phyloP scores from a whole-genome alignment of 805 yeast species.

The Cyberlindnera meyerae region DNA sequence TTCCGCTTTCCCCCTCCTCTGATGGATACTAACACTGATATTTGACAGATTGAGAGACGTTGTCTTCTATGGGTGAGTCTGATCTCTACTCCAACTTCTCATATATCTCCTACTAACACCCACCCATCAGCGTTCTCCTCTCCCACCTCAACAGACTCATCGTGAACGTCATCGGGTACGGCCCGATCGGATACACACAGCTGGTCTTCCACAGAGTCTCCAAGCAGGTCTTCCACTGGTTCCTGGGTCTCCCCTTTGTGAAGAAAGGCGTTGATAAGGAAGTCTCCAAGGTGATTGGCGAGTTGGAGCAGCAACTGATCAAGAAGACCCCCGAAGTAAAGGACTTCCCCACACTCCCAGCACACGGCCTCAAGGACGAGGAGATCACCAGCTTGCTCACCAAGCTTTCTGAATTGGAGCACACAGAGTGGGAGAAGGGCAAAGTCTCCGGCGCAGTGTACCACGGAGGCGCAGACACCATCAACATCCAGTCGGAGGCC shows the following conservation, averaged over 20 bases:
- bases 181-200: constrained; percentile 30
- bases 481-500: constrained; percentile 70
- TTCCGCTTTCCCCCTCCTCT: too few species aligned
- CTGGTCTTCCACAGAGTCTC: constrained; percentile 6
- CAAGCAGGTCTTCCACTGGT: constrained; percentile 26
- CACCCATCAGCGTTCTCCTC: constrained; percentile 5
- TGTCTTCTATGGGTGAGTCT: constrained; percentile 8
- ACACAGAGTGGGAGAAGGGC: constrained; percentile 81
- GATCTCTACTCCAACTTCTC: too few species aligned
- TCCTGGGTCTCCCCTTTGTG: constrained; percentile 48
- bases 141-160: constrained; percentile 5
- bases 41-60: constrained; percentile 1
- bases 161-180: constrained; percentile 33
- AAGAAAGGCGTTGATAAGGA: constrained; percentile 56
- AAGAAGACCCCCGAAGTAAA: constrained; percentile 42
- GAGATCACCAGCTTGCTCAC: constrained; percentile 49
- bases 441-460: constrained; percentile 93
- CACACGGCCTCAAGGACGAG: constrained; percentile 45
- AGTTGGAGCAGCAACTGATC: constrained; percentile 56
- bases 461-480: constrained; percentile 84
- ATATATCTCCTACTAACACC: too few species aligned
- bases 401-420: constrained; percentile 45
- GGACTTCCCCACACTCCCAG: constrained; percentile 52
- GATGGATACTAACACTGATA: too few species aligned
- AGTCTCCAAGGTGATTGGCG: constrained; percentile 39